phyloP scores from a whole-genome alignment of 1,284 basidiomycete genomes.

The Agroathelia rolfsii region DNA sequence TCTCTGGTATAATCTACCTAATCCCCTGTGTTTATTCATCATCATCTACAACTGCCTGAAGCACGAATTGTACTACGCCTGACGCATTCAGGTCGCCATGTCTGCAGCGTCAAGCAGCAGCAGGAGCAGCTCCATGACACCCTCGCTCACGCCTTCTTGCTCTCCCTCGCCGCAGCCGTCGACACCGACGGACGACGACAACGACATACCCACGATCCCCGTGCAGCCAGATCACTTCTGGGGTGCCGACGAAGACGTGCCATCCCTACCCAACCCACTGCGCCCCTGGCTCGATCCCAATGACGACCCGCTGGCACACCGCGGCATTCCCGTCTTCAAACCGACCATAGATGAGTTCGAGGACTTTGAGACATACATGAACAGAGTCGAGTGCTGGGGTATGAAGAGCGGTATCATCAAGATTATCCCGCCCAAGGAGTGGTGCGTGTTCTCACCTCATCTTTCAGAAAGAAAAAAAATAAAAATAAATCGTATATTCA shows the following conservation, averaged over 20 bases:
- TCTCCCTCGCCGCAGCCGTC: conserved; percentile 39
- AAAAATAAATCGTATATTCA: conserved; percentile 4
- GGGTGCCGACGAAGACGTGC: conserved; percentile 35
- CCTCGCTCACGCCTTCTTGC: conserved; percentile 44
- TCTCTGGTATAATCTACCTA: too few relatives aligned
- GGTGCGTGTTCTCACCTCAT: conserved; percentile 39
- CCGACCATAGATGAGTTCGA: conserved; percentile 82
- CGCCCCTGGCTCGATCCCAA: conserved; percentile 63
- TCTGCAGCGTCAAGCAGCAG: too few relatives aligned
- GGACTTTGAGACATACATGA: conserved; percentile 87
- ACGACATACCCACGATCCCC: conserved; percentile 18
- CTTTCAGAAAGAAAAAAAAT: conserved; percentile 1
- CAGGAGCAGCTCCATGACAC: too few relatives aligned
- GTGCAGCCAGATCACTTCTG: conserved; percentile 80
- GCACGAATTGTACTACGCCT: too few relatives aligned
- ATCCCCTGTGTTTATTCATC: too few relatives aligned
- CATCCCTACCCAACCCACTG: conserved; percentile 45
- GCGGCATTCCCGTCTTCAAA: conserved; percentile 90
- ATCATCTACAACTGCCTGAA: too few relatives aligned
- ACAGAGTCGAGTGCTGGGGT: conserved; percentile 80
- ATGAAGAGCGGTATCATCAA: conserved; percentile 85
- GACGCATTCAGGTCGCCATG: too few relatives aligned
- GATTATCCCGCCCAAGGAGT: conserved; percentile 87
- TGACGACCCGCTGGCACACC: conserved; percentile 75
- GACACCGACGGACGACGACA: conserved; percentile 14